Evolutionary conservation across 148 eudicot genomes (phyloP).

Genomic region (Dianthus caryophyllus): DNA sequence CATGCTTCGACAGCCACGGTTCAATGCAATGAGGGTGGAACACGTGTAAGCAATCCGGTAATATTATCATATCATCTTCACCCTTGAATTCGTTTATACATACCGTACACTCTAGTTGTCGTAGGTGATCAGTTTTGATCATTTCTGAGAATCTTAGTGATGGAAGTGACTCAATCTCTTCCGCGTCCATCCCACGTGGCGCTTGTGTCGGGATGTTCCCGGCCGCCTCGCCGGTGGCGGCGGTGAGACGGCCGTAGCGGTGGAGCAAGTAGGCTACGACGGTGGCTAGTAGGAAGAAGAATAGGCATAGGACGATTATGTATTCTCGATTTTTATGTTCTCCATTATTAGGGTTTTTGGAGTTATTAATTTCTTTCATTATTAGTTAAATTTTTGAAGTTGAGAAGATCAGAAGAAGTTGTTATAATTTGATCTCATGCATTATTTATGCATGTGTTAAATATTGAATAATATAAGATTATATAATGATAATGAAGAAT

Average conservation of each 20-base stretch:
- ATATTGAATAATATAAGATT: too few species aligned
- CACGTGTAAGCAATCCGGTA: slow-evolving; percentile 43
- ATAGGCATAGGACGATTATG: slow-evolving; percentile 12
- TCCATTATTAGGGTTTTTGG: not conserved
- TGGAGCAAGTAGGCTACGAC: slow-evolving; percentile 11
- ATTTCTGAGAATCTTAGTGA: slow-evolving; percentile 36
- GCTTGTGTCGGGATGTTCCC: too few species aligned
- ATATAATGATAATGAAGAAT: too few species aligned
- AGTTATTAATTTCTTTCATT: not conserved
- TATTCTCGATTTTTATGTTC: not conserved
- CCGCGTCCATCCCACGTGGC: slow-evolving; percentile 28
- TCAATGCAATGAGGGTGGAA: slow-evolving; percentile 39
- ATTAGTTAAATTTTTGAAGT: not conserved
- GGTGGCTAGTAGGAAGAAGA: slow-evolving; percentile 3
- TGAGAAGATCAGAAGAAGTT: not conserved
- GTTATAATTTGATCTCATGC: too few species aligned
- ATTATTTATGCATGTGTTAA: too few species aligned
- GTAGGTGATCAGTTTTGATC: slow-evolving; percentile 21
- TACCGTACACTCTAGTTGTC: slow-evolving; percentile 37
- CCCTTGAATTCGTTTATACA: slow-evolving; percentile 41
- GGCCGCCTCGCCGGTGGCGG: not conserved
- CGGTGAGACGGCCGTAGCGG: slow-evolving; percentile 12
- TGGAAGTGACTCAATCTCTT: slow-evolving; percentile 33
- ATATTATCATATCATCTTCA: slow-evolving; percentile 24
- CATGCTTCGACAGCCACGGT: slow-evolving; percentile 33